phyloP scores from a whole-genome alignment of 768 basidiomycete species.

The Imleria badia region DNA sequence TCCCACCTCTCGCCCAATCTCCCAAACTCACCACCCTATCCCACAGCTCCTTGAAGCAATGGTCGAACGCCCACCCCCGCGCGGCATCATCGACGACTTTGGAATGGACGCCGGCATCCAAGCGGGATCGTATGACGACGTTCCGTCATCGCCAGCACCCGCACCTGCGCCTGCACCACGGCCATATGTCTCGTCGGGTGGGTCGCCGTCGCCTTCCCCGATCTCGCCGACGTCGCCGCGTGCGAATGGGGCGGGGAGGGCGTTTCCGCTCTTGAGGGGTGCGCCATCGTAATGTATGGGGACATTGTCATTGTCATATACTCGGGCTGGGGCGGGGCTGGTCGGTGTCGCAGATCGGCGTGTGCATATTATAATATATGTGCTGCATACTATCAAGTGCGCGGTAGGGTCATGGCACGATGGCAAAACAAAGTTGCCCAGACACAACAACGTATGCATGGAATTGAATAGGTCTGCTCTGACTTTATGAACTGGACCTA shows the following conservation, averaged over 20 bases:
- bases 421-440: no score
- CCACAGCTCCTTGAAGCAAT: slow-evolving; percentile 79
- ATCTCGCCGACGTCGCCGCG: slow-evolving; percentile 14
- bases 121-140: slow-evolving; percentile 14
- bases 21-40: not conserved
- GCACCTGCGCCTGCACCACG: not conserved
- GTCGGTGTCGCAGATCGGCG: no score
- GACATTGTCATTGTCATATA: no score
- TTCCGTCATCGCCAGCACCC: slow-evolving; percentile 7
- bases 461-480: no score
- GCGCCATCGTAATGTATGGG: not conserved
- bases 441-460: no score
- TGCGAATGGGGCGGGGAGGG: not conserved
- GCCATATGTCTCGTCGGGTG: no score
- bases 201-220: not conserved
- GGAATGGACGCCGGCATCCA: slow-evolving; percentile 37
- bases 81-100: slow-evolving; percentile 65
- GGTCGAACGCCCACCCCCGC: slow-evolving; percentile 82
- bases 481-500: no score
- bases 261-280: slow-evolving; percentile 11
- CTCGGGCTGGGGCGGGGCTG: no score
- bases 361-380: no score
- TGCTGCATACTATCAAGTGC: no score
- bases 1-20: not conserved
- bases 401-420: no score